Evolutionary conservation across 2,329 filamentous ascomycete species (phyloP), one percentile per base, ranked within the genome.

Genomic region (Aspergillus pseudoviridinutans): DNA sequence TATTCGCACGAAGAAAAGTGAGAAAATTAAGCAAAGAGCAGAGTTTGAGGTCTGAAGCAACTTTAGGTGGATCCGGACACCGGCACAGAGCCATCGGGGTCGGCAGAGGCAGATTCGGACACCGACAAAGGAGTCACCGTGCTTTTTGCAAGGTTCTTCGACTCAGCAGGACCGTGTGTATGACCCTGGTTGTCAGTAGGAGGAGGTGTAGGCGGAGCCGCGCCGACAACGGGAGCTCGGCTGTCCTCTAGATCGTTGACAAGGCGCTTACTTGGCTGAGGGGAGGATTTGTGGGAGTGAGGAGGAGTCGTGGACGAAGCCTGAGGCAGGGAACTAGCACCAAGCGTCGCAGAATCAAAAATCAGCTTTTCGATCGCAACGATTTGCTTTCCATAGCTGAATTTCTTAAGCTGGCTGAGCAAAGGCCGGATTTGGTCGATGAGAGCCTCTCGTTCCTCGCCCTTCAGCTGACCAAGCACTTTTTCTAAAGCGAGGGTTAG

Each of bases 141-240:
- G 61, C 68, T 72, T 53, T 70, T 68, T 22, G 67, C 65, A 55
- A 73, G 66, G 14, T 64, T 68, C 61, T 75, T 75, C 14, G 68
- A 59, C 49, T 73, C 70, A 4, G 76, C 69, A 65, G 75, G 70
- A 55, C 72, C 76, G 55, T 80, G 79, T 32, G 77, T 71, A 51
- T 83, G 82, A 66, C 85, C 89, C 68, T 89, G 89, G 42, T 84
- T 84, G 65, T 87, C 87, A 64, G 83, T 87, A 1, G 87, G 89
- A 54, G 90, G 80, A 24, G 81, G 80, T 1, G 88, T 89, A 0
- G 87, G 88, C 8, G 86, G 84, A 0, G 82, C 81, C 9, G 80
- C 78, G 20, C 54, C 86, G 81, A 74, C 76, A 73, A 67, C 77
- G 74, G 64, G 83, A 75, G 56, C 79, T 74, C 59, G 79, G 73